These are phyloP conservation scores for Heliosperma pusillum DNA, from an alignment of 148 eudicot species.

Conservation along the genomic window DNA sequence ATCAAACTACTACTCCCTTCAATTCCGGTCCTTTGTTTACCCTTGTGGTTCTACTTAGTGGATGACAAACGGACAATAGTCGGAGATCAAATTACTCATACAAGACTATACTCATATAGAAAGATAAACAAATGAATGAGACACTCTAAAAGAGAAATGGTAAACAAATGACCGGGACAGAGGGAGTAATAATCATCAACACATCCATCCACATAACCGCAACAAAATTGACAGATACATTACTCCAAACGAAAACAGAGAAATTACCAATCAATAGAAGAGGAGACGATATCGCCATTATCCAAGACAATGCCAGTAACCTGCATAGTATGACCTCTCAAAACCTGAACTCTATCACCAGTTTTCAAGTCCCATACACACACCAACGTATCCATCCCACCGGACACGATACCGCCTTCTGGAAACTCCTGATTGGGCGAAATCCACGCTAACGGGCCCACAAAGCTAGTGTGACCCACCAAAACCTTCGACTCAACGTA, in stretches of 20 bases:
- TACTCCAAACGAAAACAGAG: background rate
- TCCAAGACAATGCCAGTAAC: slow-evolving; percentile 82
- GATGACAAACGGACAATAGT: too few relatives aligned
- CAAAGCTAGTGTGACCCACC: slow-evolving; percentile 89
- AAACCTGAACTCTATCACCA: slow-evolving; percentile 54
- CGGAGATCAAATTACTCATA: too few relatives aligned
- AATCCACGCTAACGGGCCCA: slow-evolving; percentile 94
- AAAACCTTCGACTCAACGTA: slow-evolving; percentile 44
- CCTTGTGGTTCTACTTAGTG: too few relatives aligned
- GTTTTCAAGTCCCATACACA: slow-evolving; percentile 74
- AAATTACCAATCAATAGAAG: slow-evolving; percentile 70
- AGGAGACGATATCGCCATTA: slow-evolving; percentile 64
- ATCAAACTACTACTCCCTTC: too few relatives aligned
- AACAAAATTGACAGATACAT: background rate
- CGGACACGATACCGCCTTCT: slow-evolving; percentile 78
- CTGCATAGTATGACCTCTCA: slow-evolving; percentile 78
- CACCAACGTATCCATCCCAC: slow-evolving; percentile 88
- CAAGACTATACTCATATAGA: too few relatives aligned
- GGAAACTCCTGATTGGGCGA: slow-evolving; percentile 71
- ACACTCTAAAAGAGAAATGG: too few relatives aligned
- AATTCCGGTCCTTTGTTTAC: too few relatives aligned
- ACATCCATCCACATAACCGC: too few relatives aligned
- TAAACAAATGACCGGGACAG: too few relatives aligned
- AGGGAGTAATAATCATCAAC: too few relatives aligned
- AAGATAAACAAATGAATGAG: too few relatives aligned